Evolutionary conservation across 352 stramenopile genomes (phyloP).

Genomic region (Globisporangium cederbergense): DNA sequence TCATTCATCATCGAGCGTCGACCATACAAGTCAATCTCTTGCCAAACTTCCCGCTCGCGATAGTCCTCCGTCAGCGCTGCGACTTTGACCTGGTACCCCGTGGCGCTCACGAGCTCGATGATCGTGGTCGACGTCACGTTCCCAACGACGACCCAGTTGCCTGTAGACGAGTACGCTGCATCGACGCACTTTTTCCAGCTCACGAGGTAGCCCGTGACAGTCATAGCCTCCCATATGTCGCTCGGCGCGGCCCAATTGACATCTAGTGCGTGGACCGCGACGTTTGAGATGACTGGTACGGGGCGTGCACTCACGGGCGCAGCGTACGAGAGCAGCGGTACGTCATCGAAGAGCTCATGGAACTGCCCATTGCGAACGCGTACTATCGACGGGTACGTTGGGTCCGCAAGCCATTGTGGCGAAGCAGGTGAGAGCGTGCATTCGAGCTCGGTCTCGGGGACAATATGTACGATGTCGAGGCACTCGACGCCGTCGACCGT

Average conservation of each 20-base stretch:
- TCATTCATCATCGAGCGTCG: slow-evolving; percentile 38
- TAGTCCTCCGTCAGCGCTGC: slow-evolving; percentile 77
- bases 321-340: slow-evolving; percentile 65
- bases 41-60: slow-evolving; percentile 33
- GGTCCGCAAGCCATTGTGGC: slow-evolving; percentile 23
- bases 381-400: slow-evolving; percentile 48
- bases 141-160: slow-evolving; percentile 51
- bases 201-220: slow-evolving; percentile 81
- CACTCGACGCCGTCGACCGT: slow-evolving; percentile 71
- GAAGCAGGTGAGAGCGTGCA: slow-evolving; percentile 68
- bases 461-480: slow-evolving; percentile 49
- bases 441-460: slow-evolving; percentile 59
- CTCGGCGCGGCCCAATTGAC: slow-evolving; percentile 69
- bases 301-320: slow-evolving; percentile 30
- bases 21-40: slow-evolving; percentile 87
- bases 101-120: slow-evolving; percentile 47
- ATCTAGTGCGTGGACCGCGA: slow-evolving; percentile 73
- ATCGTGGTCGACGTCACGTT: slow-evolving; percentile 93
- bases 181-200: slow-evolving; percentile 43
- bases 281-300: slow-evolving; percentile 60
- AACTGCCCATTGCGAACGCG: slow-evolving; percentile 62
- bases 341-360: slow-evolving; percentile 53
- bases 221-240: slow-evolving; percentile 73
- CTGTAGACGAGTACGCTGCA: slow-evolving; percentile 22
- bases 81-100: slow-evolving; percentile 76